phyloP scores from a whole-genome alignment of 2,329 filamentous ascomycete genomes.

The Exophiala oligosperma region DNA sequence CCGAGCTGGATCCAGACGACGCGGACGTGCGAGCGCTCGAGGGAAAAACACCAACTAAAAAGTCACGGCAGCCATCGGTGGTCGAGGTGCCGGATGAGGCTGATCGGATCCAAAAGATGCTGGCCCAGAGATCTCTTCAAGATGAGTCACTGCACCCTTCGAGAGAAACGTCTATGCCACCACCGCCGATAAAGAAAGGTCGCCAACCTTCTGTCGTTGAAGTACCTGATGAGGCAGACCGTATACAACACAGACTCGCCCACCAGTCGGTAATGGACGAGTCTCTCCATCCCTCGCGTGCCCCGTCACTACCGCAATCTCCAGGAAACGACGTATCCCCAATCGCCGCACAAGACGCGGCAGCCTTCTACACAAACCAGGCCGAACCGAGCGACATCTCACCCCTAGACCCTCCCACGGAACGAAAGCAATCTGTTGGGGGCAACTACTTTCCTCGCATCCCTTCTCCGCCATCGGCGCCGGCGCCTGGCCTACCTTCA shows the following conservation, averaged over 20 bases:
- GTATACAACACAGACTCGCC: conserved; percentile 46
- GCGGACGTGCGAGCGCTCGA: conserved; percentile 62
- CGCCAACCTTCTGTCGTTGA: conserved; percentile 60
- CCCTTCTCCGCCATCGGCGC: conserved; percentile 38
- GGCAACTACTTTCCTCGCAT: conserved; percentile 61
- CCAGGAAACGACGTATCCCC: conserved; percentile 27
- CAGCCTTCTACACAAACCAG: conserved; percentile 39
- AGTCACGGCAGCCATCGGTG: conserved; percentile 54
- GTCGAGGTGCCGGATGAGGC: conserved; percentile 62
- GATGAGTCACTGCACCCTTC: conserved; percentile 54
- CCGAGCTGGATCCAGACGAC: conserved; percentile 62
- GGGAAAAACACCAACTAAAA: conserved; percentile 40
- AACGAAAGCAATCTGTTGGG: conserved; percentile 51
- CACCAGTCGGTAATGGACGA: conserved; percentile 50
- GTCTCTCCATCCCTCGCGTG: conserved; percentile 48
- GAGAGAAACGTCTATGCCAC: conserved; percentile 41
- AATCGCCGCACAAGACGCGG: conserved; percentile 25
- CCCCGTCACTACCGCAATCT: conserved; percentile 10
- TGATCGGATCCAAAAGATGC: conserved; percentile 46
- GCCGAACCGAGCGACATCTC: conserved; percentile 48
- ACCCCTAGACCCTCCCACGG: conserved; percentile 49
- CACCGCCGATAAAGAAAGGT: conserved; percentile 29
- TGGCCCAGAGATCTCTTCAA: conserved; percentile 50
- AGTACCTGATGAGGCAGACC: conserved; percentile 57
- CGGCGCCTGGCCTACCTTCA: conserved; percentile 31